Evolutionary conservation across 1,284 basidiomycete species (phyloP).

Genomic region (Porodaedalea pini): DNA sequence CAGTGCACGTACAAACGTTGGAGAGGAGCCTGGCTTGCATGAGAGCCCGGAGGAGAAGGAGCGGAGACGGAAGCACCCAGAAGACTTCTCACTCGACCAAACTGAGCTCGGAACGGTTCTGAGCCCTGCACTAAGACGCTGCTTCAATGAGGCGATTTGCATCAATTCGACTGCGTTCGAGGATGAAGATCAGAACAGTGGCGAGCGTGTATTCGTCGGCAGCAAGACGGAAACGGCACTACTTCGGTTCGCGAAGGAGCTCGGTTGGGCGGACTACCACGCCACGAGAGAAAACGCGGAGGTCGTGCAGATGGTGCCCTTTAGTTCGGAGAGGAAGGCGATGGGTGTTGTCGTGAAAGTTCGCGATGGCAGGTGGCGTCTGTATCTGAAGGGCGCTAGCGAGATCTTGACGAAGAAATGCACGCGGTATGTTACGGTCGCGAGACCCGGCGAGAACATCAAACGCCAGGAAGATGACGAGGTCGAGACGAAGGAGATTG

Average conservation of each 20-base stretch:
- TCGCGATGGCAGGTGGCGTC: constrained; percentile 56
- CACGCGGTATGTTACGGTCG: constrained; percentile 67
- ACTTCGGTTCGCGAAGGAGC: constrained; percentile 84
- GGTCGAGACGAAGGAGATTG: constrained; percentile 61
- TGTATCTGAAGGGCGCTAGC: constrained; percentile 91
- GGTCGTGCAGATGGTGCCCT: constrained; percentile 89
- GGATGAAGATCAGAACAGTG: constrained; percentile 66
- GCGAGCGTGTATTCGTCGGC: constrained; percentile 76
- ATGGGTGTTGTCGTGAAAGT: constrained; percentile 89
- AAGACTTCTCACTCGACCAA: constrained; percentile 87
- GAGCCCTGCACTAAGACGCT: constrained; percentile 55
- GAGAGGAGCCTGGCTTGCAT: constrained; percentile 39
- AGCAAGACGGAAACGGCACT: constrained; percentile 97
- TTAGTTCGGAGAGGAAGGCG: constrained; percentile 92
- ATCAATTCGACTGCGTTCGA: constrained; percentile 97
- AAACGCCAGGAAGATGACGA: constrained; percentile 30
- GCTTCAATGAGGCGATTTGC: constrained; percentile 86
- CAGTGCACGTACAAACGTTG: constrained; percentile 69
- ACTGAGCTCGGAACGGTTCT: constrained; percentile 63
- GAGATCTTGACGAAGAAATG: constrained; percentile 87
- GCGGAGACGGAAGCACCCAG: constrained; percentile 26
- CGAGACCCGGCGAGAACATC: constrained; percentile 33
- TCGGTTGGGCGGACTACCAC: constrained; percentile 79
- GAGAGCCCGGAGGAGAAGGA: constrained; percentile 21
- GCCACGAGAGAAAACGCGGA: constrained; percentile 62